phyloP scores from a whole-genome alignment of 805 yeast species.

The Yarrowia sp. region DNA sequence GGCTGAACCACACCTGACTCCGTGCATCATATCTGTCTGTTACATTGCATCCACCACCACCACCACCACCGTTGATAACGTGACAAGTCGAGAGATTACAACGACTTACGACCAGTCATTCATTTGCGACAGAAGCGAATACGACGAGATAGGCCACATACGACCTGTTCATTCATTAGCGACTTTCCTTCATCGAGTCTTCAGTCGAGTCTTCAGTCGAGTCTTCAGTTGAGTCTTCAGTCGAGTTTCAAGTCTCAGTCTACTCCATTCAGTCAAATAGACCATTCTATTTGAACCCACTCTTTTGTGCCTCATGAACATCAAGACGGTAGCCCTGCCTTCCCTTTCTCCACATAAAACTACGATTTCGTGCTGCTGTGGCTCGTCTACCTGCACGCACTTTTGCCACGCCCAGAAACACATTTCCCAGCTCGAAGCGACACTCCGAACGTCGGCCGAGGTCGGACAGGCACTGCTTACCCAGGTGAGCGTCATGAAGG shows the following conservation, averaged over 20 bases:
- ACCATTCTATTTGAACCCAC: no score
- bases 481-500: conserved; percentile 31
- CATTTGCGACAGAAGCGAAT: background rate
- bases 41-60: background rate
- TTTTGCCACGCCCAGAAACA: conserved; percentile 17
- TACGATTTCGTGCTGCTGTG: conserved; percentile 28
- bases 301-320: background rate
- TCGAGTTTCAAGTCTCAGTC: no score
- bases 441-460: conserved; percentile 31
- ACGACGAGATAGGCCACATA: background rate
- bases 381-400: conserved; percentile 10
- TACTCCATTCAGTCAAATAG: no score
- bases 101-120: no score
- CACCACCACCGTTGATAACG: no score
- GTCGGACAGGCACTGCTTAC: conserved; percentile 23
- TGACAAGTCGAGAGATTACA: no score
- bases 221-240: no score
- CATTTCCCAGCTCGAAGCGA: conserved; percentile 20
- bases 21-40: conserved; percentile 11
- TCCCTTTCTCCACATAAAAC: background rate
- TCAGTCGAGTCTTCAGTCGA: no score
- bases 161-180: background rate
- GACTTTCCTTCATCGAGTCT: no score
- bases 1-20: background rate
- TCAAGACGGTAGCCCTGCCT: background rate